Conservation (phyloP, 2,329 filamentous ascomycete genomes). For the Ceratocystis diversiconidia region DNA sequence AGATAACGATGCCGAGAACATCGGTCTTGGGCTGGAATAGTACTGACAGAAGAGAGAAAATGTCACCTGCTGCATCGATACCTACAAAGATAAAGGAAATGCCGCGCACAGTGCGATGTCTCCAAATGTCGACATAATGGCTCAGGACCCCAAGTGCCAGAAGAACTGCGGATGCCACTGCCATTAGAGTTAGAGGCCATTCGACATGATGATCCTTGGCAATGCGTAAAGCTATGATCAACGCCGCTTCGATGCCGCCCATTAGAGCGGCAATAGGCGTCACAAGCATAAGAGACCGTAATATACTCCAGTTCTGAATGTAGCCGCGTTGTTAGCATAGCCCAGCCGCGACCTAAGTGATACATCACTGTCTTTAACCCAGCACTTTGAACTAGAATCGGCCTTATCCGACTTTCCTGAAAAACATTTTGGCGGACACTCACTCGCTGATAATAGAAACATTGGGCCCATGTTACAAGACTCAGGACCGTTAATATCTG, state of each 20-base stretch:
- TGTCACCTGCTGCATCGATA: conserved; percentile 54
- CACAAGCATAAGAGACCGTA: conserved; percentile 35
- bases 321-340: neutral
- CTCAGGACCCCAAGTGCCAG: conserved; percentile 51
- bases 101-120: conserved; percentile 50
- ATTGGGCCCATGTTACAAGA: conserved; percentile 31
- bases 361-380: neutral
- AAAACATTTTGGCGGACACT: conserved; percentile 13
- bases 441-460: conserved; percentile 31
- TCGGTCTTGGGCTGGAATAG: conserved; percentile 46
- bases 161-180: conserved; percentile 46
- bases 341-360: no score
- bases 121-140: conserved; percentile 57
- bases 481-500: conserved; percentile 32
- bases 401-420: neutral
- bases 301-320: conserved; percentile 36
- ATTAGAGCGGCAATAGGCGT: conserved; percentile 40
- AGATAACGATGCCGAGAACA: conserved; percentile 50
- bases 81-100: conserved; percentile 60
- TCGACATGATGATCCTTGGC: conserved; percentile 31
- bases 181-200: conserved; percentile 55
- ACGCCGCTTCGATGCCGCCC: conserved; percentile 42
- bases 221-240: conserved; percentile 43
- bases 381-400: neutral
- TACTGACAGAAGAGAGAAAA: conserved; percentile 51